phyloP scores from a whole-genome alignment of 768 basidiomycete genomes.

The Suillus decipiens region DNA sequence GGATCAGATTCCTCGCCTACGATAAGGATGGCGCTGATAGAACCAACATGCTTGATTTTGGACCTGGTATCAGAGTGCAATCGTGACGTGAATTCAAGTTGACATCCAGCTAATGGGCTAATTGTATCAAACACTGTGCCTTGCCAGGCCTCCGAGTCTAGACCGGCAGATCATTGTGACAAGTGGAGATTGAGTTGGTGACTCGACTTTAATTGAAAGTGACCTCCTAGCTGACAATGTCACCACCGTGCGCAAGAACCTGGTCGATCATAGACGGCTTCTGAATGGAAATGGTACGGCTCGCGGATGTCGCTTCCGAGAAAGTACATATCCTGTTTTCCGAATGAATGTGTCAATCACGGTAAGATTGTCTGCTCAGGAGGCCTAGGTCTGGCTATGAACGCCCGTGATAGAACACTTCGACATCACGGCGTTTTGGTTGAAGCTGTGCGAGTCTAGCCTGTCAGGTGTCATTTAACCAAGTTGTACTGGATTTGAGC shows the following conservation, averaged over 20 bases:
- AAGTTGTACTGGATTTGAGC: not conserved
- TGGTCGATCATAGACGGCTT: conserved; percentile 44
- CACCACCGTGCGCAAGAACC: conserved; percentile 45
- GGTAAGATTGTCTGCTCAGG: not conserved
- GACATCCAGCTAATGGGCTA: conserved; percentile 51
- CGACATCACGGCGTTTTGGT: not conserved
- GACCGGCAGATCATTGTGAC: conserved; percentile 47
- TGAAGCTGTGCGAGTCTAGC: not conserved
- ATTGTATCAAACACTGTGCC: conserved; percentile 48
- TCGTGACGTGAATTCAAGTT: conserved; percentile 50
- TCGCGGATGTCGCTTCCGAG: conserved; percentile 39
- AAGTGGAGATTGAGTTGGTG: conserved; percentile 24
- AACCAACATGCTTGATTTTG: conserved; percentile 40
- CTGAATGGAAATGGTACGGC: conserved; percentile 45
- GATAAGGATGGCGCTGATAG: conserved; percentile 42
- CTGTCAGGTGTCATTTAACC: not conserved
- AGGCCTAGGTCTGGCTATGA: not conserved
- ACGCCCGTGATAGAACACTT: not conserved
- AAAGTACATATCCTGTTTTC: not conserved
- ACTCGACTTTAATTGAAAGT: conserved; percentile 16
- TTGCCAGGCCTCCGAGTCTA: conserved; percentile 39
- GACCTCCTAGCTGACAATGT: conserved; percentile 39
- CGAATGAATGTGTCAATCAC: conserved; percentile 1
- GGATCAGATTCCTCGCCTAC: conserved; percentile 50
- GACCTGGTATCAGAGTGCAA: conserved; percentile 31